These are phyloP conservation scores for Trypanosoma theileri DNA, from an alignment of 208 protist species.

Conservation along the genomic window DNA sequence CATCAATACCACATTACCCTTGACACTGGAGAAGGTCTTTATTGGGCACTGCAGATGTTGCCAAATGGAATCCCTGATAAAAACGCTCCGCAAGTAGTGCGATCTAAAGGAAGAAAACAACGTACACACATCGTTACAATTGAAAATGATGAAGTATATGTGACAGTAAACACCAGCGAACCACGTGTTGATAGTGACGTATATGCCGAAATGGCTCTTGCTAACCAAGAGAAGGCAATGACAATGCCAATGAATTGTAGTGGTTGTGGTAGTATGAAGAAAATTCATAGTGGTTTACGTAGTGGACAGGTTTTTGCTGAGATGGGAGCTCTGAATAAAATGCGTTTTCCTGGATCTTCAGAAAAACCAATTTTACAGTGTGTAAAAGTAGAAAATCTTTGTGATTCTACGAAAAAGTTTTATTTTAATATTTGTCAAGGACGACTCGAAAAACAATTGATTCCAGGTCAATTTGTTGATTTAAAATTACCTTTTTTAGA, in stretches of 20 bases:
- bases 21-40: constrained; percentile 87
- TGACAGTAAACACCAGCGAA: constrained; percentile 52
- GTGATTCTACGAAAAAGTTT: constrained; percentile 54
- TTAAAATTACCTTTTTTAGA: constrained; percentile 55
- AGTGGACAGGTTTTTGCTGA: constrained; percentile 61
- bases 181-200: constrained; percentile 63
- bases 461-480: constrained; percentile 63
- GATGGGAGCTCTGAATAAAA: background rate
- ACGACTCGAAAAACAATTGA: constrained; percentile 17
- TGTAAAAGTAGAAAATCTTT: constrained; percentile 33
- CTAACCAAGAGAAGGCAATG: constrained; percentile 62
- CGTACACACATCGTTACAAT: constrained; percentile 66
- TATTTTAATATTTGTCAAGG: constrained; percentile 42
- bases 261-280: background rate
- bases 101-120: constrained; percentile 88
- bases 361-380: constrained; percentile 14
- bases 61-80: constrained; percentile 29
- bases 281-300: constrained; percentile 53
- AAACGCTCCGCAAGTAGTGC: constrained; percentile 37
- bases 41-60: constrained; percentile 63
- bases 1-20: constrained; percentile 89
- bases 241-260: constrained; percentile 22
- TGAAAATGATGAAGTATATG: constrained; percentile 65
- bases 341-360: background rate
- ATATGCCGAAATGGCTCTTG: constrained; percentile 76